A percentile compares a stretch with the other conserved stretches of the same genome.
Evolutionary conservation across 495 filamentous ascomycete genomes (phyloP).

Genomic region (Aspergillus sclerotiicarbonarius): DNA sequence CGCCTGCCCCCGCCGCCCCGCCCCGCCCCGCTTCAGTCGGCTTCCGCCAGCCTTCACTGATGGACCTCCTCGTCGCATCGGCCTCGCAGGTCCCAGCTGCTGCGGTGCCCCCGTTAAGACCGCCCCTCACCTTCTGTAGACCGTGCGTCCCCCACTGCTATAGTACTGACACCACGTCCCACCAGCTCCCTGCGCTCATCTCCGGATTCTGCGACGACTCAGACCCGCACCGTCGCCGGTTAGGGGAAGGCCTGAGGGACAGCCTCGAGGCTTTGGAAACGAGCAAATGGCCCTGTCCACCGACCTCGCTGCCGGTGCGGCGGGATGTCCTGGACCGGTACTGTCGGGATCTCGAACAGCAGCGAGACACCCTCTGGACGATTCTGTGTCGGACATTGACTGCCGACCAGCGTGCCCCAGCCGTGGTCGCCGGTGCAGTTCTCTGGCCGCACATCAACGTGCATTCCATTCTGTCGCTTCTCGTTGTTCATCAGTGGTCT

Average conservation of each 20-base stretch:
- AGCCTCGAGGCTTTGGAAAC: conserved; percentile 13
- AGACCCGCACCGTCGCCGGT: conserved; percentile 2
- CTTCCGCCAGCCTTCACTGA: background rate
- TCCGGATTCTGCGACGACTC: conserved; percentile 1
- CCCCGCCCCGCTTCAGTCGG: background rate
- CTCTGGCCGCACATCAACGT: conserved; percentile 11
- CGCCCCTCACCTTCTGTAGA: conserved; percentile 3
- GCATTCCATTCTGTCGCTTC: conserved; percentile 8
- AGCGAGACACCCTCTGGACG: background rate
- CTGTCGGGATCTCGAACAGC: background rate
- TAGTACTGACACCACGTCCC: background rate
- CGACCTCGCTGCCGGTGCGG: background rate
- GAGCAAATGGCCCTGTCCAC: background rate
- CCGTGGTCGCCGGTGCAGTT: background rate
- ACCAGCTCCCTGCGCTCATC: conserved; percentile 11
- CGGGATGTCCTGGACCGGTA: background rate
- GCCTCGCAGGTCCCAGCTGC: background rate
- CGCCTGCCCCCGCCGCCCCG: background rate
- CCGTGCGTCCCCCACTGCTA: background rate
- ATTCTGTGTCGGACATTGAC: background rate
- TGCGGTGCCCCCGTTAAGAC: background rate
- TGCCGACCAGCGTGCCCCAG: background rate
- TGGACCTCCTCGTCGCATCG: background rate
- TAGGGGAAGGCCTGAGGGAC: conserved; percentile 7
- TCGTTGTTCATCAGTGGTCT: conserved; percentile 5